Evolutionary conservation across 2,329 filamentous ascomycete species (phyloP).

Genomic region (Coniochaeta sp.): DNA sequence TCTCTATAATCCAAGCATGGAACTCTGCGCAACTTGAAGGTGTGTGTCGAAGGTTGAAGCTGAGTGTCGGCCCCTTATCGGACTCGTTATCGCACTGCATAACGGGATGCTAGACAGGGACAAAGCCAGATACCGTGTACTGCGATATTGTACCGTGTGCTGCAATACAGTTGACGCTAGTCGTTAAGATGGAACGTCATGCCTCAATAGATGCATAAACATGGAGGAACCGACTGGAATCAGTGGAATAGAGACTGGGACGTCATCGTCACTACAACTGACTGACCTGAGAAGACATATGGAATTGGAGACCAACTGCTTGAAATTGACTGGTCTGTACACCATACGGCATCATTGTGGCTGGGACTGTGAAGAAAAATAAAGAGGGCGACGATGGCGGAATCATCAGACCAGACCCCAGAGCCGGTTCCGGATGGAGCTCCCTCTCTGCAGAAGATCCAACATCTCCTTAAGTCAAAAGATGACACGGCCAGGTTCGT

Average conservation of each 20-base stretch:
- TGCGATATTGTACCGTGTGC: neutral
- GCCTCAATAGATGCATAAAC: neutral
- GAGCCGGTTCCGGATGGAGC: neutral
- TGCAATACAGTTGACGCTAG: neutral
- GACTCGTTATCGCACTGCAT: neutral
- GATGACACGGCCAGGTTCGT: constrained; percentile 65
- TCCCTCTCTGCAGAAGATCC: constrained; percentile 38
- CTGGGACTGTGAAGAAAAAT: neutral
- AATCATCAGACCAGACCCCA: neutral
- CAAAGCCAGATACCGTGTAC: neutral
- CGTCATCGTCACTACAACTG: neutral
- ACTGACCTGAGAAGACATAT: neutral
- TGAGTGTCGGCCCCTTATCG: neutral
- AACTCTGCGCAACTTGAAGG: too few relatives aligned
- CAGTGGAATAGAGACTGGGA: neutral
- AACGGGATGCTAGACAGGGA: neutral
- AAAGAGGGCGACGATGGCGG: neutral
- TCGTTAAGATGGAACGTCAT: neutral
- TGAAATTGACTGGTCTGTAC: neutral
- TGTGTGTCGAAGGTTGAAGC: neutral
- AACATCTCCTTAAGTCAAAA: constrained; percentile 47
- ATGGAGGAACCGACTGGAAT: neutral
- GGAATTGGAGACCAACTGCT: neutral
- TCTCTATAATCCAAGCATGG: too few relatives aligned
- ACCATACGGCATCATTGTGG: neutral